Evolutionary conservation across 768 basidiomycete species (phyloP).

Genomic region (Russula vinacea): DNA sequence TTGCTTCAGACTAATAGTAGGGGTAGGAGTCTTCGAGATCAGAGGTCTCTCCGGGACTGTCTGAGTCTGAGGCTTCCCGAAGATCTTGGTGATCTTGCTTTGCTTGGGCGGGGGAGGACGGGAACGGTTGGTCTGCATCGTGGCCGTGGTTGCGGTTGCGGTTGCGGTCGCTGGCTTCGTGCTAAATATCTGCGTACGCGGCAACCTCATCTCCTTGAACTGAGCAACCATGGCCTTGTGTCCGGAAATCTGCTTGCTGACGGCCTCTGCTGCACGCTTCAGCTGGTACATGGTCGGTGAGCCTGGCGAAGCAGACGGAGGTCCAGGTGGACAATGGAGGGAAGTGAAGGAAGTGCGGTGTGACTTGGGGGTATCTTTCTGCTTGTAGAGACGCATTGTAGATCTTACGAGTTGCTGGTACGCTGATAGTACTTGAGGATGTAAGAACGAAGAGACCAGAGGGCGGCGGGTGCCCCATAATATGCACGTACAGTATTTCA

Average conservation of each 20-base stretch:
- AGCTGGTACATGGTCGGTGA: conserved; percentile 1
- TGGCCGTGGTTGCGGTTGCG: too few relatives aligned
- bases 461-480: not conserved
- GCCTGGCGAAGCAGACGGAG: not conserved
- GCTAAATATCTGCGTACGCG: conserved; percentile 15
- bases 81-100: conserved; percentile 9
- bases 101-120: not conserved
- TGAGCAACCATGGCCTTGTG: conserved; percentile 24
- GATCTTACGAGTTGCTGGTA: conserved; percentile 23
- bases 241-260: conserved; percentile 17
- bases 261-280: conserved; percentile 20
- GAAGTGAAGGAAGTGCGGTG: not conserved
- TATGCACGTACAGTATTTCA: conserved; percentile 4
- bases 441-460: conserved; percentile 14
- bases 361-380: conserved; percentile 7
- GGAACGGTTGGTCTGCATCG: not conserved
- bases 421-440: conserved; percentile 16
- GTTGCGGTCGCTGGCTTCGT: conserved; percentile 1
- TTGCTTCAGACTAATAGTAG: conserved; percentile 2
- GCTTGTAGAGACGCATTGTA: conserved; percentile 26
- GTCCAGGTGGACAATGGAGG: not conserved
- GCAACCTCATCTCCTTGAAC: conserved; percentile 16
- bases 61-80: conserved; percentile 3
- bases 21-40: not conserved
- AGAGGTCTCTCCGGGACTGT: not conserved